Percentiles rank a stretch among this genome's conserved stretches.
phyloP scores from a whole-genome alignment of 345 rosid genomes.

The Acer campestre region DNA sequence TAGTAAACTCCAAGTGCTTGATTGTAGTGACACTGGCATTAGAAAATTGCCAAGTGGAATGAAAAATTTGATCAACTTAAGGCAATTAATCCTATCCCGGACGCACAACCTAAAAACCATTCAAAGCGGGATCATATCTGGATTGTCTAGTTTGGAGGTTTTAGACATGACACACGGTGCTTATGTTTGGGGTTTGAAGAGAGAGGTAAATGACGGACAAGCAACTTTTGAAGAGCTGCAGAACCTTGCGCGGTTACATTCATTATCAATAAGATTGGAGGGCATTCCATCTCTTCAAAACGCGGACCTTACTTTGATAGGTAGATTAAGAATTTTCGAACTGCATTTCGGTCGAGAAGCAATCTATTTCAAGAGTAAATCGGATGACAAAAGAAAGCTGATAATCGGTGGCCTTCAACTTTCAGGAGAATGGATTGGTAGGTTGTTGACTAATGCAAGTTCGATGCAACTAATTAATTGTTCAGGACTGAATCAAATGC shows the following conservation, averaged over 20 bases:
- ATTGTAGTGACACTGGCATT: constrained; percentile 37
- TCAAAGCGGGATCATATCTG: constrained; percentile 24
- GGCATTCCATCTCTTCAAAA: constrained; percentile 27
- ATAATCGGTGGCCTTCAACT: constrained; percentile 12
- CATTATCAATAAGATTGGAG: constrained; percentile 27
- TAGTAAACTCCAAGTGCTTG: constrained; percentile 37
- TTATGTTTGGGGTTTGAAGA: constrained; percentile 30
- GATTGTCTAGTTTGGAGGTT: constrained; percentile 38
- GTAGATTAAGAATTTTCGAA: constrained; percentile 11
- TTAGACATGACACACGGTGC: constrained; percentile 47
- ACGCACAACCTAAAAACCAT: constrained; percentile 39
- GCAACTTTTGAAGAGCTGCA: constrained; percentile 30
- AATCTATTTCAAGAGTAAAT: no score
- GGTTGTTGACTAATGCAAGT: constrained; percentile 28
- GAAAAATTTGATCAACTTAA: constrained; percentile 30
- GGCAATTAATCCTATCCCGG: constrained; percentile 34
- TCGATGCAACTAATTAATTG: constrained; percentile 28
- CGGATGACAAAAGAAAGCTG: constrained; percentile 18
- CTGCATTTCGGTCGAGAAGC: no score
- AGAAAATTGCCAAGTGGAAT: constrained; percentile 33
- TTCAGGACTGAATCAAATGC: constrained; percentile 27
- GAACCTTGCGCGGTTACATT: constrained; percentile 18
- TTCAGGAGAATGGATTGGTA: constrained; percentile 6
- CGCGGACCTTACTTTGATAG: constrained; percentile 20
- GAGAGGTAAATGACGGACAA: constrained; percentile 25